Base-by-base conservation (phyloP, 2,329 filamentous ascomycete genomes). In the Colletotrichum higginsianum region DNA sequence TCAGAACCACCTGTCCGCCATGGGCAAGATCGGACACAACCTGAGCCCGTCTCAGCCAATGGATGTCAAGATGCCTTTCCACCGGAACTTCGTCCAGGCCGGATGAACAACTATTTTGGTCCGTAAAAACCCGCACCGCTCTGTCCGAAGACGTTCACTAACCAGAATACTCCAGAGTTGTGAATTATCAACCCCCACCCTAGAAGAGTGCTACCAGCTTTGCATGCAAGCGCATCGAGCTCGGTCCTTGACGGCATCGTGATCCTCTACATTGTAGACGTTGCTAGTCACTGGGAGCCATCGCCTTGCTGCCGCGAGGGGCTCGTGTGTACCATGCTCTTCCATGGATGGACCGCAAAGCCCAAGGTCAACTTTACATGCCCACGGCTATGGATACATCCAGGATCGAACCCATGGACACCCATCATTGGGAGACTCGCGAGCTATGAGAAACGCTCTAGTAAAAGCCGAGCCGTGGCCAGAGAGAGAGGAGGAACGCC, bases 11-110 rank as follows among this genome's bases (percentile, higher is more conserved):
- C 80, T 90, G 52, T 77, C 80, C 63, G 82, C 84, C 76, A 88
- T 90, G 86, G 81, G 82, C 57, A 87, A 86, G 79, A 86, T 90
- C 73, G 83, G 82, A 58, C 79, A 81, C 75, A 80, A 81, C 74
- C 75, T 85, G 49, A 74, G 68, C 44, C 49, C 64, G 7, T 26
- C 46, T 40, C 72, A 72, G 46, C 60, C 66, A 11, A 44, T 56
- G 47, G 60, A 72, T 26, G 30, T 21, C 18, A 61, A 70, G 55
- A 38, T 52, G 38, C 16, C 70, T 38, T 64, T 66, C 61, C 66
- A 55, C 70, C 57, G 56, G 53, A 73, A 67, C 60, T 80, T 79
- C 42, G 66, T 74, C 56, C 74, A 78, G 61, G 80, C 79, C 61
- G 78, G 78, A 75, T 79, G 79, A 80, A 78, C 63, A 71, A 74